Conservation (phyloP, 495 filamentous ascomycete species). For the Letharia columbiana region DNA sequence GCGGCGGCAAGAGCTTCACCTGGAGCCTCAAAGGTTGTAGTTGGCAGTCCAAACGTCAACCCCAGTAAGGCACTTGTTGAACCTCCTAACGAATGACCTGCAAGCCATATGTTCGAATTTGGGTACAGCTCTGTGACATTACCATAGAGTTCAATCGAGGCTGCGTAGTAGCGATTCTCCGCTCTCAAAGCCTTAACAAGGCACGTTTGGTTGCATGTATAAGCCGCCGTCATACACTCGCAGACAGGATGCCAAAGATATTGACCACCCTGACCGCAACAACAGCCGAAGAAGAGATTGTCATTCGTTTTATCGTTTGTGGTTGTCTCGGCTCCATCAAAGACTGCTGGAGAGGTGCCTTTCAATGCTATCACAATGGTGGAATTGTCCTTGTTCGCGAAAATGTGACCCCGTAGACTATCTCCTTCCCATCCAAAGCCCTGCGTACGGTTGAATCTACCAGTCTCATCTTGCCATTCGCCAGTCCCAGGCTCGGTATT, state of each 20-base stretch:
- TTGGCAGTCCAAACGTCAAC: slow-evolving; percentile 80
- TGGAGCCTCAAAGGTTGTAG: slow-evolving; percentile 82
- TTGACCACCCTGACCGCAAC: slow-evolving; percentile 85
- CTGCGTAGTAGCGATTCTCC: slow-evolving; percentile 85
- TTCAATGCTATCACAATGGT: slow-evolving; percentile 90
- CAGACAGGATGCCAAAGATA: slow-evolving; percentile 85
- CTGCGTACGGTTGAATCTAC: slow-evolving; percentile 69
- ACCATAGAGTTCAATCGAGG: slow-evolving; percentile 75
- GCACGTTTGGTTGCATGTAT: slow-evolving; percentile 85
- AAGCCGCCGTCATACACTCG: slow-evolving; percentile 76
- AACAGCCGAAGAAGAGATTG: slow-evolving; percentile 96
- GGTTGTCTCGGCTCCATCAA: slow-evolving; percentile 89
- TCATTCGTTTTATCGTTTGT: slow-evolving; percentile 97
- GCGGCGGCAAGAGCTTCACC: slow-evolving; percentile 81
- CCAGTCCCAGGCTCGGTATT: slow-evolving; percentile 57
- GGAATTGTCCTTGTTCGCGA: slow-evolving; percentile 71
- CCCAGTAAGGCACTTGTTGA: slow-evolving; percentile 77
- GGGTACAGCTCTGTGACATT: slow-evolving; percentile 91
- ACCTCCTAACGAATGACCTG: slow-evolving; percentile 86
- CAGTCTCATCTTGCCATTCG: slow-evolving; percentile 78
- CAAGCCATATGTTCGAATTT: slow-evolving; percentile 73
- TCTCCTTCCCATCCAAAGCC: slow-evolving; percentile 88
- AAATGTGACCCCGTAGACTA: slow-evolving; percentile 87
- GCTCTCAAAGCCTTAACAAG: slow-evolving; percentile 62
- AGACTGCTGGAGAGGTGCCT: slow-evolving; percentile 77